Percentiles rank a stretch among this genome's conserved stretches.
Conservation (phyloP, 2,329 filamentous ascomycete genomes). For the Scedosporium aurantiacum region DNA sequence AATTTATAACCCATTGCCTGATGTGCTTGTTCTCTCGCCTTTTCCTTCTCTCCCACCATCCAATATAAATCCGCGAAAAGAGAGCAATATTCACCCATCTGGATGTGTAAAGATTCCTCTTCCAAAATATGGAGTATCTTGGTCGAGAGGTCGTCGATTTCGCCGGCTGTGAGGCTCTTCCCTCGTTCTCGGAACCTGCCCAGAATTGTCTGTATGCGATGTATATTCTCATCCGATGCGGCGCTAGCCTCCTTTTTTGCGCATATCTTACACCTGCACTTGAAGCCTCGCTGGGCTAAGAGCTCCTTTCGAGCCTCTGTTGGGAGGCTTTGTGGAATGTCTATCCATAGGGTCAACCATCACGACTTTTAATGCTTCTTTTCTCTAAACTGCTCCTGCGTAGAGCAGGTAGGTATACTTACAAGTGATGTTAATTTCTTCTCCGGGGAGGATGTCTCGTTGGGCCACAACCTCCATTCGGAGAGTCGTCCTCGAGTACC, state of each 20-base stretch:
- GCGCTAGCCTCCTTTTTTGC: constrained; percentile 9
- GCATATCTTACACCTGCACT: constrained; percentile 18
- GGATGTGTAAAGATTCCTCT: not conserved
- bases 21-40: not conserved
- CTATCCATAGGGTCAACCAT: not conserved
- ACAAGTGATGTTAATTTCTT: constrained; percentile 20
- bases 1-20: not conserved
- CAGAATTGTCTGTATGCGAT: constrained; percentile 1
- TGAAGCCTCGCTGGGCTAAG: constrained; percentile 16
- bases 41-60: not conserved
- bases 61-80: constrained; percentile 3
- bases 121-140: not conserved
- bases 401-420: constrained; percentile 3
- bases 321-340: constrained; percentile 7
- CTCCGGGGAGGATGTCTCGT: constrained; percentile 15
- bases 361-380: not conserved
- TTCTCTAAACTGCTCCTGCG: not conserved
- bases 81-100: not conserved
- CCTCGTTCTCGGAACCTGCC: not conserved
- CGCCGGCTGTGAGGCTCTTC: not conserved
- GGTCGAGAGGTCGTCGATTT: not conserved
- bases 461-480: constrained; percentile 17
- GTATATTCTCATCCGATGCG: constrained; percentile 1
- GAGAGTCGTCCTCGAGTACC: constrained; percentile 13
- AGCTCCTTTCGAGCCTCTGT: constrained; percentile 15